Percentiles rank a stretch among this genome's conserved stretches.
These are phyloP conservation scores for Vitis hybrid DNA, from an alignment of 177 flowering plant species.

Conservation along the genomic window DNA sequence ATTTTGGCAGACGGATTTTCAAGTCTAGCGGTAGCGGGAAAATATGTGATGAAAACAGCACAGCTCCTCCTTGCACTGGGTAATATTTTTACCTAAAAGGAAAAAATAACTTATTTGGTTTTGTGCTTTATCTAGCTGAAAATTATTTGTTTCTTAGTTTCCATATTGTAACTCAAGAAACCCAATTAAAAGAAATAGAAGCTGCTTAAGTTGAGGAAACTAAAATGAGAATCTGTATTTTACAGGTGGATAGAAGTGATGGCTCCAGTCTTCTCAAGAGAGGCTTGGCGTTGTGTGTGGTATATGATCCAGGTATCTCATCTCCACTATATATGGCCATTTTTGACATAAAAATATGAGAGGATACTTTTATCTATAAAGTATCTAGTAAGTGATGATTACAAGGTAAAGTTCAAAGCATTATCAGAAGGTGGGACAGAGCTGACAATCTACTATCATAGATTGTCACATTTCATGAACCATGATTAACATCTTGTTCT, in stretches of 20 bases:
- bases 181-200: not conserved
- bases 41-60: constrained; percentile 50
- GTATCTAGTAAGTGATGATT: not conserved
- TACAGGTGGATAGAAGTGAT: constrained; percentile 83
- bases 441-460: not conserved
- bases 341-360: not conserved
- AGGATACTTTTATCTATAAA: not conserved
- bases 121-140: not conserved
- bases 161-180: not conserved
- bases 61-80: constrained; percentile 87
- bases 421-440: not conserved
- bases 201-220: not conserved
- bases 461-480: no score
- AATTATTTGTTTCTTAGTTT: not conserved
- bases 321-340: constrained; percentile 1
- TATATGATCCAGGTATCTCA: constrained; percentile 70
- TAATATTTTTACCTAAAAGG: constrained; percentile 19
- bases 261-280: constrained; percentile 85
- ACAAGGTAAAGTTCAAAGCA: not conserved
- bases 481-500: not conserved
- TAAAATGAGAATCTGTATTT: constrained; percentile 2
- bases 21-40: constrained; percentile 37
- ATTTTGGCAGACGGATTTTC: constrained; percentile 53
- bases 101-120: not conserved
- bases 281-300: constrained; percentile 88